A percentile compares a stretch with the other conserved stretches of the same genome.
phyloP scores from a whole-genome alignment of 306 rosid genomes.

The Cicer arietinum region DNA sequence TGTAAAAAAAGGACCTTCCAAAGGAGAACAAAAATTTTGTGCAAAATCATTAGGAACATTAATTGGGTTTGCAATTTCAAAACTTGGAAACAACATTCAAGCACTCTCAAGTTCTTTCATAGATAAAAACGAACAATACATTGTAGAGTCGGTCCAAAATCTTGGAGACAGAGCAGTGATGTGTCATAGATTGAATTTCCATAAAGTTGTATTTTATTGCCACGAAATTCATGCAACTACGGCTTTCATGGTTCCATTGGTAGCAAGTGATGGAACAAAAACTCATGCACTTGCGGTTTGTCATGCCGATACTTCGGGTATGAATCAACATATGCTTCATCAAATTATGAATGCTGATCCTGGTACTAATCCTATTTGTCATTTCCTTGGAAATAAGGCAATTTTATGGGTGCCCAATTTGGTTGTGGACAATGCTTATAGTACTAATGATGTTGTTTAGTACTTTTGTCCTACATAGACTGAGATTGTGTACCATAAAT shows the following conservation, averaged over 20 bases:
- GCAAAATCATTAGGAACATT: slow-evolving; percentile 40
- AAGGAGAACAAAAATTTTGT: slow-evolving; percentile 25
- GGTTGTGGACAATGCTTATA: neutral
- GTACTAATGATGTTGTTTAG: neutral
- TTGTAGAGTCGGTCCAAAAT: slow-evolving; percentile 46
- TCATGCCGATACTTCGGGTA: slow-evolving; percentile 30
- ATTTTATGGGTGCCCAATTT: slow-evolving; percentile 8
- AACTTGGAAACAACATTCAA: slow-evolving; percentile 46
- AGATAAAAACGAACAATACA: slow-evolving; percentile 40
- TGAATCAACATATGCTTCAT: neutral
- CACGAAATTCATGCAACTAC: slow-evolving; percentile 46
- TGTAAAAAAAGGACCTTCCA: neutral
- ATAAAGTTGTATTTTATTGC: slow-evolving; percentile 58
- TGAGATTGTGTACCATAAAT: too few relatives aligned
- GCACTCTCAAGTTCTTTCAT: slow-evolving; percentile 56
- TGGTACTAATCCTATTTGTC: slow-evolving; percentile 6
- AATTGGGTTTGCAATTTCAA: slow-evolving; percentile 48
- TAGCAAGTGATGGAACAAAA: slow-evolving; percentile 54
- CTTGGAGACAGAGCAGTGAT: slow-evolving; percentile 45
- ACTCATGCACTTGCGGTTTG: slow-evolving; percentile 61
- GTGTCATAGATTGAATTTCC: slow-evolving; percentile 35
- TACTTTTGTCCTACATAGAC: too few relatives aligned
- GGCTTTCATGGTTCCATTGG: slow-evolving; percentile 45
- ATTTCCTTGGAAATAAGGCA: slow-evolving; percentile 12
- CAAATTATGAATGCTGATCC: neutral